A percentile compares a stretch with the other conserved stretches of the same genome.
Evolutionary conservation across 108 stramenopile genomes (phyloP).

Genomic region (Thalassiosira profunda): DNA sequence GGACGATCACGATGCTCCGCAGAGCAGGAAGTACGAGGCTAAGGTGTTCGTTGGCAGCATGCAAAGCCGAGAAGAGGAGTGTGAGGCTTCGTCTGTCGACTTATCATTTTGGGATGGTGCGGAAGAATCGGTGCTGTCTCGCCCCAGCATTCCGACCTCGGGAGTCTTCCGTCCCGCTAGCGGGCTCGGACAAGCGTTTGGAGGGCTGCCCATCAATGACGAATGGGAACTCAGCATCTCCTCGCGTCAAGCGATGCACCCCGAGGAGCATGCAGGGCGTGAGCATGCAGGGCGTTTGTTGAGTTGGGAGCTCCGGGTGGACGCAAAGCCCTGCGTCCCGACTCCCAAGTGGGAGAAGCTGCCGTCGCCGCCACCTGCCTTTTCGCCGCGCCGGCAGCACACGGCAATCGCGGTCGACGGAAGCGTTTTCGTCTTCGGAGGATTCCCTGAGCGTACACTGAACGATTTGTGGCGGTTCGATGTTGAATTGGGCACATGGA

Average conservation of each 20-base stretch:
- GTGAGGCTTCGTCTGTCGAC: conserved; percentile 9
- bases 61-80: conserved; percentile 14
- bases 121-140: conserved; percentile 22
- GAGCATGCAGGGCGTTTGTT: conserved; percentile 5
- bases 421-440: conserved; percentile 34
- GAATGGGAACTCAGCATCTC: conserved; percentile 30
- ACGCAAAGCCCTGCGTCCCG: conserved; percentile 19
- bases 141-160: conserved; percentile 12
- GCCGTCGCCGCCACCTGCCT: conserved; percentile 8
- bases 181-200: conserved; percentile 15
- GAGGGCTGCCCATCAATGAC: conserved; percentile 18
- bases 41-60: too few relatives aligned
- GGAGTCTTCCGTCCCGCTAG: conserved; percentile 40
- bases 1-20: too few relatives aligned
- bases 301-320: conserved; percentile 23
- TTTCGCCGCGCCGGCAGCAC: too few relatives aligned
- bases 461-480: conserved; percentile 48
- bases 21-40: conserved; percentile 7
- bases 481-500: conserved; percentile 18
- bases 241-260: too few relatives aligned
- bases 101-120: conserved; percentile 25
- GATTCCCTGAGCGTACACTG: conserved; percentile 12
- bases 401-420: conserved; percentile 27
- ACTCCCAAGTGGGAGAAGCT: conserved; percentile 26
- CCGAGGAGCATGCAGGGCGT: too few relatives aligned